Evolutionary conservation across 1,284 basidiomycete species (phyloP), one percentile per base, ranked within the genome.

Genomic region (Peniophora sp.): DNA sequence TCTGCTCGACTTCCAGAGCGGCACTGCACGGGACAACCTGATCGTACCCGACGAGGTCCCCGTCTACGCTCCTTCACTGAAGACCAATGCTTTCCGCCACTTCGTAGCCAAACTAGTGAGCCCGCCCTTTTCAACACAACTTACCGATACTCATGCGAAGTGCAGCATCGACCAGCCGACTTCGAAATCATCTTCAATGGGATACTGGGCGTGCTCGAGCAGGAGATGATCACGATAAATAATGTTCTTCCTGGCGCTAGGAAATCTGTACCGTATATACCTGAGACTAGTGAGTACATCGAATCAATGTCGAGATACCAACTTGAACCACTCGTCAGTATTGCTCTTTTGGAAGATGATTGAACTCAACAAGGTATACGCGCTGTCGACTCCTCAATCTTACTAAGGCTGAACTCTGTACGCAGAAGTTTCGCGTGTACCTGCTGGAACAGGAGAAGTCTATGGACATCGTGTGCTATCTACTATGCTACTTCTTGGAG

Each of bases 341-440:
- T 75, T 94, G 49, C 76, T 97, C 49, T 78, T 95, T 50, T 96
- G 92, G 92, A 90, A 92, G 65, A 79, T 92, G 65, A 72, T 95
- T 41, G 94, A 96, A 58, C 67, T 94, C 24, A 96, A 96, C 70
- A 94, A 90, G 75, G 92, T 91, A 52, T 44, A 68, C n/a, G 18
- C 15, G 15, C 9, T 18, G 15, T 20, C 32, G 11, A 22, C 12
- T 46, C 15, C 37, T 23, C 20, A 17, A 24, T n/a, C 50, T 55
- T 39, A 42, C 54, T 24, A 6, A 45, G n/a, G 32, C 27, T 32
- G 27, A 32, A 32, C 12, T 5, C 14, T 12, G 37, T 22, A 8
- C 3, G 3, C 55, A 94, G 90, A 92, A 92, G 82, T 94, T 96
- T 68, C 79, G 88, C 14, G 68, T 73, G n/a, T 85, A 85, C 63